Base-by-base conservation (phyloP, 2,329 filamentous ascomycete species). In the Calonectria pteridis region DNA sequence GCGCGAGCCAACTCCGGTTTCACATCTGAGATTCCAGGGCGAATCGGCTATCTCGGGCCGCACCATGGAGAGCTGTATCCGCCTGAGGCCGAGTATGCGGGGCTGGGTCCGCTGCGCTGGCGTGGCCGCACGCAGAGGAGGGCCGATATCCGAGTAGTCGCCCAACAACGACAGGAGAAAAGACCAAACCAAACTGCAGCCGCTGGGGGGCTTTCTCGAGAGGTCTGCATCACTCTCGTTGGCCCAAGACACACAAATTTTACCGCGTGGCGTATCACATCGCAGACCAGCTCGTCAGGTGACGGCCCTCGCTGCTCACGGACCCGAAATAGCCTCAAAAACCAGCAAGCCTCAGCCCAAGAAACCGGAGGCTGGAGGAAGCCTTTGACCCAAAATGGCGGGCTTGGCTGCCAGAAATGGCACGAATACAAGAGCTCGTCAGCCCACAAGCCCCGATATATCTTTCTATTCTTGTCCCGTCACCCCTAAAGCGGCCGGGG, bases 381-480 rank as follows among this genome's bases (percentile, higher is more conserved):
- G 49, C n/a, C 37, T 11, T 23, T 26, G 29, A n/a, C 59, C 59
- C 59, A 64, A 43, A 62, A 37, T 14, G 33, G 35, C 55, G 55
- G 55, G 20, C 55, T 62, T 62, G 55, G 59, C 59, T 29, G 40
- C 59, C 59, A 23, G 40, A 64, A 64, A n/a, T n/a, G 31, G 43
- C 13, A 28, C 35, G 31, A 51, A 28, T 37, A 46, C 28, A 43
- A 43, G 28, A n/a, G 37, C 59, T 64, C 55, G 67, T 70, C 67
- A 70, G 67, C 59, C 58, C 67, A 70, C 49, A 6, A 43, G 11
- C 26, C n/a, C 66, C 20, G 29, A 53, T 53, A 46, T 43, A 53
- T 50, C 58, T 58, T 58, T 55, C 67, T 70, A 70, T 70, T 70
- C 67, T 35, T 64, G 35, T 53, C 59, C 49, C 67, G 35, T 69